Conservation (phyloP, 192 early-diverging fungal genomes). For the Podila minutissima region DNA sequence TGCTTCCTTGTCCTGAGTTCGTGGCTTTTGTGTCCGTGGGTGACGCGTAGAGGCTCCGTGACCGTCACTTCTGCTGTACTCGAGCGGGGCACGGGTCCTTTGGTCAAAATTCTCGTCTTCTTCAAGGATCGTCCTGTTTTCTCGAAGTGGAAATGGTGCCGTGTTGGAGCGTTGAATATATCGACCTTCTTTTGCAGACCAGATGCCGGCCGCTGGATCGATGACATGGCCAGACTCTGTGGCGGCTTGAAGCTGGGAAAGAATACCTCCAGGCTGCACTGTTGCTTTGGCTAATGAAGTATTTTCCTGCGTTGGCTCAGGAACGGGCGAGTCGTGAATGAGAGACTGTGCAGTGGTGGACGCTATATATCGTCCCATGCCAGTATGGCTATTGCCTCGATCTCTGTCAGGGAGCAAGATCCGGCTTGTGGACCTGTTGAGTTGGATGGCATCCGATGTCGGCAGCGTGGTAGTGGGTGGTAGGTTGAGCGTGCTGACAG, state of each 20-base stretch:
- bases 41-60: constrained; percentile 4
- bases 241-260: constrained; percentile 33
- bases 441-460: background rate
- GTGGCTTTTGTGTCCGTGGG: constrained; percentile 16
- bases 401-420: constrained; percentile 34
- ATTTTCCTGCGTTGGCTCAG: constrained; percentile 30
- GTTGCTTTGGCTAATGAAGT: constrained; percentile 39
- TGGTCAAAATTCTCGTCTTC: constrained; percentile 14
- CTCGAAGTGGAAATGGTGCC: constrained; percentile 17
- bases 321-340: background rate
- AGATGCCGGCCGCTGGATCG: constrained; percentile 18
- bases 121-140: constrained; percentile 26
- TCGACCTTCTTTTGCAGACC: constrained; percentile 26
- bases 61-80: constrained; percentile 38
- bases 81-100: background rate
- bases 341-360: background rate
- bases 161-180: constrained; percentile 44
- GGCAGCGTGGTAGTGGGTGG: constrained; percentile 11
- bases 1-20: constrained; percentile 7
- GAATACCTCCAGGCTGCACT: constrained; percentile 29
- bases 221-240: constrained; percentile 33
- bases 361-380: background rate
- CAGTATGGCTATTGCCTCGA: background rate
- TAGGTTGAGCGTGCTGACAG: constrained; percentile 38
- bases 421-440: constrained; percentile 11